Conservation (phyloP, 2,329 filamentous ascomycete genomes). For the Ceratocystis eucalypticola region DNA sequence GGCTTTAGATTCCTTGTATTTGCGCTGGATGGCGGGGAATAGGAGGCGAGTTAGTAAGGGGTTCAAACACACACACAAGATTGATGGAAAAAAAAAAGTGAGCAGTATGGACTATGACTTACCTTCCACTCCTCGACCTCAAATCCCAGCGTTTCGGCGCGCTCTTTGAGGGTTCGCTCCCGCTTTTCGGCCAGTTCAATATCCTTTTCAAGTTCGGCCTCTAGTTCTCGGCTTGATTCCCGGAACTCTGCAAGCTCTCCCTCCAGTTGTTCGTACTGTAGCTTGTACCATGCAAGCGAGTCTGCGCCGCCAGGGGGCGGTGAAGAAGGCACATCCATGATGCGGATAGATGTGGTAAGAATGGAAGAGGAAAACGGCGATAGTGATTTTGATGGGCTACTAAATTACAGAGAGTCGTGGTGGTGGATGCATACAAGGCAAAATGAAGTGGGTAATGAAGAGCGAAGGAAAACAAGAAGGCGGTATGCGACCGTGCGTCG, state of each 20-base stretch:
- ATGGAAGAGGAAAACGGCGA: not conserved
- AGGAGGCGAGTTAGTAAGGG: constrained; percentile 5
- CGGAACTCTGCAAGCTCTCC: constrained; percentile 87
- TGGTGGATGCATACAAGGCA: constrained; percentile 7
- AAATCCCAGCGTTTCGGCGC: constrained; percentile 69
- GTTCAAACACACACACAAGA: constrained; percentile 4
- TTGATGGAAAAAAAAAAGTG: not conserved
- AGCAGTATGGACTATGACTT: constrained; percentile 25
- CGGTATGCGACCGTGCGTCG: constrained; percentile 17
- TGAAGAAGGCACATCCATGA: constrained; percentile 50
- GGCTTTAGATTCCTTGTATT: constrained; percentile 87
- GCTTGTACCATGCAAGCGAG: constrained; percentile 86
- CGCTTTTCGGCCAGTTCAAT: constrained; percentile 90
- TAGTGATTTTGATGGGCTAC: not conserved
- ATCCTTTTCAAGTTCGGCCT: constrained; percentile 89
- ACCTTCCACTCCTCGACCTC: constrained; percentile 99
- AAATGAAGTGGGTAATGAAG: not conserved
- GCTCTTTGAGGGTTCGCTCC: constrained; percentile 72
- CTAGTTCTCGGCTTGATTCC: constrained; percentile 81
- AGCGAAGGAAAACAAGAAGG: constrained; percentile 8
- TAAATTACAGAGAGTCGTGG: constrained; percentile 5
- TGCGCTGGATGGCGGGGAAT: constrained; percentile 45
- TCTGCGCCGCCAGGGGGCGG: constrained; percentile 52
- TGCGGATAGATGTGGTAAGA: constrained; percentile 24
- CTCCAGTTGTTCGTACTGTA: constrained; percentile 87